Evolutionary conservation across 345 rosid genomes (phyloP), one percentile per base, ranked within the genome.

Genomic region (Hirschfeldia incana): DNA sequence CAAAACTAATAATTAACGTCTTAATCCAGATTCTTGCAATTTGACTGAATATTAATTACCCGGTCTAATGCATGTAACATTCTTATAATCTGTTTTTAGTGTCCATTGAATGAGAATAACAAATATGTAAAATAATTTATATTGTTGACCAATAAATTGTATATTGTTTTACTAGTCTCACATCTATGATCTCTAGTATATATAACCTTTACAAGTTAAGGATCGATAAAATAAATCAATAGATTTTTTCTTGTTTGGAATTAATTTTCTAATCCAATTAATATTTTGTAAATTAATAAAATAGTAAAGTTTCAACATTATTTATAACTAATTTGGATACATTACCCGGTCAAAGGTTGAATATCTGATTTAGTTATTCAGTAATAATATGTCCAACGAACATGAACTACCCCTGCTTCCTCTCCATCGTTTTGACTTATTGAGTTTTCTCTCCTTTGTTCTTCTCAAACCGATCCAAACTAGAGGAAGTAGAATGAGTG

Each of bases 401-500:
- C 28, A 7, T 7, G 0, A 53, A 53, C 6, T 16, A 17, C 61
- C 61, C 61, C 30, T 58, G 5, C 13, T 58, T 21, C 29, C 62
- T 55, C 60, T 58, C 62, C 30, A 58, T 58, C 30, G 62, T 58
- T 6, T 55, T 58, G 62, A 58, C 62, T 58, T 58, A 1, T 58
- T 17, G 60, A 55, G 17, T 8, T 16, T 16, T 55, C 60, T 55
- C 60, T 15, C 11, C 17, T 55, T 51, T 37, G 16, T 49, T 51
- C 53, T 15, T 33, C 8, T 34, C 28, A 59, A 61, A 30, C 5
- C 53, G 30, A 75, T n/a, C 42, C 68, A 59, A 61, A 49, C 44
- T 49, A 32, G 72, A 61, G 74, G 4, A 49, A 15, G 34, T 46
- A 73, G 4, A 37, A 75, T 80, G 83, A 80, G 79, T 69, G 27